Percentiles rank a stretch among this genome's conserved stretches.
Evolutionary conservation across 2,329 filamentous ascomycete species (phyloP).

Genomic region (Penicillium nordicum): DNA sequence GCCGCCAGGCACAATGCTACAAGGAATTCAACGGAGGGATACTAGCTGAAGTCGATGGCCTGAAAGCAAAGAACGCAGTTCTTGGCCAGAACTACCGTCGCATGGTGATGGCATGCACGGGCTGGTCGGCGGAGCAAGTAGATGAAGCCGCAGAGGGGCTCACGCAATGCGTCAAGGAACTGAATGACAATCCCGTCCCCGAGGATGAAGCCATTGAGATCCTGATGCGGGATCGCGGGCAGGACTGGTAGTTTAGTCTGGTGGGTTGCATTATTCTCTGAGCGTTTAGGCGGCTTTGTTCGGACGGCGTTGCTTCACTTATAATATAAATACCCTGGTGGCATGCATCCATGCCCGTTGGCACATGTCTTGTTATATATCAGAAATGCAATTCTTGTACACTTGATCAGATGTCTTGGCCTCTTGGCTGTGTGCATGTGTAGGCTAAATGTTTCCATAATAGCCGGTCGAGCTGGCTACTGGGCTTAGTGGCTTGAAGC

Average conservation of each 20-base stretch:
- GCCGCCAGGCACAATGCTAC: slow-evolving; percentile 68
- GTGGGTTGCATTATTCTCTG: slow-evolving; percentile 11
- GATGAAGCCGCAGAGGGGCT: slow-evolving; percentile 76
- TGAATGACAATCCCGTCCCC: slow-evolving; percentile 60
- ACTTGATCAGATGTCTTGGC: neutral
- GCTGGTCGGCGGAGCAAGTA: slow-evolving; percentile 71
- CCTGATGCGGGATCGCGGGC: slow-evolving; percentile 44
- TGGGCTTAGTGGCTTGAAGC: neutral
- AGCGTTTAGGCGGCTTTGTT: slow-evolving; percentile 20
- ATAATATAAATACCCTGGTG: slow-evolving; percentile 24
- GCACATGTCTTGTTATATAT: slow-evolving; percentile 19
- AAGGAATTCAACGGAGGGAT: slow-evolving; percentile 65
- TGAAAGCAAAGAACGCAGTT: slow-evolving; percentile 77
- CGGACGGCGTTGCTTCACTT: slow-evolving; percentile 20
- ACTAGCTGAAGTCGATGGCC: slow-evolving; percentile 62
- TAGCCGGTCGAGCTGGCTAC: slow-evolving; percentile 6
- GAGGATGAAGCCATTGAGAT: slow-evolving; percentile 46
- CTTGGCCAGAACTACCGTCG: slow-evolving; percentile 83
- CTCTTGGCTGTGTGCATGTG: slow-evolving; percentile 1
- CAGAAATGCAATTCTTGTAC: slow-evolving; percentile 12
- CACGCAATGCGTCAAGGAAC: slow-evolving; percentile 74
- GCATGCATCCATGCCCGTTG: slow-evolving; percentile 17
- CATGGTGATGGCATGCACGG: slow-evolving; percentile 83
- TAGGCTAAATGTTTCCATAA: slow-evolving; percentile 14
- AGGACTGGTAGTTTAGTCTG: slow-evolving; percentile 38